phyloP scores from a whole-genome alignment of 2,329 filamentous ascomycete genomes.

The Pseudogymnoascus sp. region DNA sequence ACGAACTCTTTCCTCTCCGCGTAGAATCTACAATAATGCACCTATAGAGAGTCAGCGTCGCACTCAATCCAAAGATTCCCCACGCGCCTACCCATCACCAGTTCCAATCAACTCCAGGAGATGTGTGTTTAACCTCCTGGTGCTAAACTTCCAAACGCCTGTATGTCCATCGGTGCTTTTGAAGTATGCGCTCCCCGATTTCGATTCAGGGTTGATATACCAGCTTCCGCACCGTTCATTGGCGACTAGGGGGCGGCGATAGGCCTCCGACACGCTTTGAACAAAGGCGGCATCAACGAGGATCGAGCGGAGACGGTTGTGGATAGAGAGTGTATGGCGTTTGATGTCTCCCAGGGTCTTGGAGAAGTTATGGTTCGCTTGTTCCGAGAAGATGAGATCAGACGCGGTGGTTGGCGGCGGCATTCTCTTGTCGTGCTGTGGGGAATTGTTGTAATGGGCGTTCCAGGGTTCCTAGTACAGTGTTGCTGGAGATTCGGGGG shows the following conservation, averaged over 20 bases:
- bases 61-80: not conserved
- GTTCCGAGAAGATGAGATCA: slow-evolving; percentile 36
- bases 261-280: slow-evolving; percentile 47
- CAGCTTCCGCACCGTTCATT: slow-evolving; percentile 96
- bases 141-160: slow-evolving; percentile 84
- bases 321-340: slow-evolving; percentile 67
- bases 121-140: slow-evolving; percentile 76
- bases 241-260: slow-evolving; percentile 64
- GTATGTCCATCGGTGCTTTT: slow-evolving; percentile 96
- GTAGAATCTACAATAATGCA: slow-evolving; percentile 91
- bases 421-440: slow-evolving; percentile 17
- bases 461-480: not conserved
- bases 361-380: slow-evolving; percentile 58
- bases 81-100: slow-evolving; percentile 54
- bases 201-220: slow-evolving; percentile 67
- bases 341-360: slow-evolving; percentile 65
- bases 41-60: slow-evolving; percentile 30
- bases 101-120: slow-evolving; percentile 60
- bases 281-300: slow-evolving; percentile 71
- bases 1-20: slow-evolving; percentile 72
- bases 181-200: slow-evolving; percentile 78
- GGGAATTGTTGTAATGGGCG: not conserved
- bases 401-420: slow-evolving; percentile 41
- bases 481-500: not conserved
- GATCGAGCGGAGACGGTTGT: slow-evolving; percentile 78